phyloP scores from a whole-genome alignment of 305 asterid species.

The Euphrasia arctica region DNA sequence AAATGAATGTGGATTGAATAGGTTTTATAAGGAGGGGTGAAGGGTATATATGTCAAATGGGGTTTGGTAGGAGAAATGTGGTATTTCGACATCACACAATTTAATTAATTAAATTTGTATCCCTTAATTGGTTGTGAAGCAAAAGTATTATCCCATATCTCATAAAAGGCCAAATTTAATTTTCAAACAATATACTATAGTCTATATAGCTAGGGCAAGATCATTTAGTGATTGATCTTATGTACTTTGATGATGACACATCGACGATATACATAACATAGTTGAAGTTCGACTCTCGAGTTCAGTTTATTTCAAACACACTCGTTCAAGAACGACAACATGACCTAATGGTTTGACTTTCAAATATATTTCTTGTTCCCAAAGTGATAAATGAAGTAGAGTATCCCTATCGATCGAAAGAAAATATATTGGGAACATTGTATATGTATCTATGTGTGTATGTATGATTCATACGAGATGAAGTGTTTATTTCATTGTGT shows the following conservation, averaged over 20 bases:
- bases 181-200: neutral
- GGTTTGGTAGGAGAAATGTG: conserved; percentile 40
- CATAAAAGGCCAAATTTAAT: conserved; percentile 26
- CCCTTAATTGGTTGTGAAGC: conserved; percentile 27
- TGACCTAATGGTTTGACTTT: too few relatives aligned
- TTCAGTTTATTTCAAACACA: too few relatives aligned
- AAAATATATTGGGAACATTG: neutral
- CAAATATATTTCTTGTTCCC: too few relatives aligned
- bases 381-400: too few relatives aligned
- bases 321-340: too few relatives aligned
- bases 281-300: too few relatives aligned
- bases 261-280: too few relatives aligned
- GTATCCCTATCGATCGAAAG: too few relatives aligned
- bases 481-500: conserved; percentile 40
- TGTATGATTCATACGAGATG: conserved; percentile 34
- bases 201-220: too few relatives aligned
- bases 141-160: conserved; percentile 2
- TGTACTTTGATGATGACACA: too few relatives aligned
- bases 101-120: conserved; percentile 18
- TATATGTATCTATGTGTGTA: neutral
- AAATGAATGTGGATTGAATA: neutral
- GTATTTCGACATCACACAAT: conserved; percentile 30
- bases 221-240: neutral
- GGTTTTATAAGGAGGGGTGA: conserved; percentile 23
- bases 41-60: neutral